These are phyloP conservation scores for Chrysopogon serrulatus DNA, from an alignment of 176 grass and related monocot species.

Conservation along the genomic window DNA sequence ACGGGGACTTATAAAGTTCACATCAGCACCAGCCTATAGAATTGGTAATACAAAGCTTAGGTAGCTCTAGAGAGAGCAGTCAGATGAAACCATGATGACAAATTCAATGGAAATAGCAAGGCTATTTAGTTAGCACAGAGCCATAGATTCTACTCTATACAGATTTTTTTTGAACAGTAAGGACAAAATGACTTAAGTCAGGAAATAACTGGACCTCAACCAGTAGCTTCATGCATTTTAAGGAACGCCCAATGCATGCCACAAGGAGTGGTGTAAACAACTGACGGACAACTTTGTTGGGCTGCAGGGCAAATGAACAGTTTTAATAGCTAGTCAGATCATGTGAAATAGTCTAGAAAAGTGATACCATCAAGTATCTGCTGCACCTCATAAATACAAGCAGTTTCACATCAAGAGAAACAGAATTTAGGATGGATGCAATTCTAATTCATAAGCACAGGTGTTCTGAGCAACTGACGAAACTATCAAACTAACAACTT, in stretches of 20 bases:
- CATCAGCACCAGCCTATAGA: slow-evolving; percentile 46
- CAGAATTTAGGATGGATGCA: background rate
- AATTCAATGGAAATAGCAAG: no score
- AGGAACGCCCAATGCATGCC: background rate
- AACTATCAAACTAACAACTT: no score
- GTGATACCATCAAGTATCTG: background rate
- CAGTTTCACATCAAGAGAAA: background rate
- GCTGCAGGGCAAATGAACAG: background rate
- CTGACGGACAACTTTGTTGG: background rate
- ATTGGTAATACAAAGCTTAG: background rate
- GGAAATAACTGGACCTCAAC: background rate
- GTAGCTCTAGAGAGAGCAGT: background rate
- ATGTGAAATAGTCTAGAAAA: background rate
- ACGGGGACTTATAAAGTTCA: background rate
- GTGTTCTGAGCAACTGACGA: background rate
- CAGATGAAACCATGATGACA: background rate
- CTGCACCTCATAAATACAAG: background rate
- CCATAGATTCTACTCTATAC: background rate
- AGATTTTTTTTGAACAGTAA: background rate
- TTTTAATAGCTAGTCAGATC: background rate
- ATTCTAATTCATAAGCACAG: background rate
- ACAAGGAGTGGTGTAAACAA: slow-evolving; percentile 17
- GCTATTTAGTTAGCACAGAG: no score
- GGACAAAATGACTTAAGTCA: background rate
- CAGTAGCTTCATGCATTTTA: background rate